These are phyloP conservation scores for Penicillium decumbens DNA, from an alignment of 2,329 filamentous ascomycete genomes.

Conservation along the genomic window DNA sequence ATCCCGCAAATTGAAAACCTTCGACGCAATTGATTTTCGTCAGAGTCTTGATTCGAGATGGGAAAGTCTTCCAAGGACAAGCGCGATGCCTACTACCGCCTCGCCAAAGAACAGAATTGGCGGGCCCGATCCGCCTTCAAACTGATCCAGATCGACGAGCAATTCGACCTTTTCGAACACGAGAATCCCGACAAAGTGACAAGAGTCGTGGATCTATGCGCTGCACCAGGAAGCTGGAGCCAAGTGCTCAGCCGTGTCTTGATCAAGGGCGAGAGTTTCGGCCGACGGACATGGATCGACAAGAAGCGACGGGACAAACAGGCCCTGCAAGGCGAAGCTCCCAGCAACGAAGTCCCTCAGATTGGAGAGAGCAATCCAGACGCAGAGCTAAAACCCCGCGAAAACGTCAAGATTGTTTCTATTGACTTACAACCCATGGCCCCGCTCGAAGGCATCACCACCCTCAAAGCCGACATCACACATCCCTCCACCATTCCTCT, in stretches of 20 bases:
- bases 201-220: slow-evolving; percentile 90
- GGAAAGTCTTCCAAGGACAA: slow-evolving; percentile 99
- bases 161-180: slow-evolving; percentile 84
- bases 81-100: slow-evolving; percentile 92
- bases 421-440: slow-evolving; percentile 97
- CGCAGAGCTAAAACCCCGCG: slow-evolving; percentile 47
- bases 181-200: slow-evolving; percentile 64
- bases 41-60: slow-evolving; percentile 50
- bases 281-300: slow-evolving; percentile 80
- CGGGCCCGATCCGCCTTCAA: slow-evolving; percentile 95
- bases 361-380: slow-evolving; percentile 21
- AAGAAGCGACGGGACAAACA: slow-evolving; percentile 60
- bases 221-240: slow-evolving; percentile 93
- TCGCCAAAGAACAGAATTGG: slow-evolving; percentile 99
- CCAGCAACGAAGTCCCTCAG: slow-evolving; percentile 19
- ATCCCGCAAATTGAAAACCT: slow-evolving; percentile 12
- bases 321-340: slow-evolving; percentile 21
- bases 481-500: slow-evolving; percentile 92
- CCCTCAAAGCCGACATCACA: slow-evolving; percentile 90
- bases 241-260: slow-evolving; percentile 91
- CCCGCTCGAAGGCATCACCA: slow-evolving; percentile 85
- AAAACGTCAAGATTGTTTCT: slow-evolving; percentile 86
- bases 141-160: slow-evolving; percentile 88
- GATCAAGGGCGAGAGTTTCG: slow-evolving; percentile 90
- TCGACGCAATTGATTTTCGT: background rate